These are phyloP conservation scores for Backusella mclennaniae DNA, from an alignment of 192 early-diverging fungal species.

Conservation along the genomic window DNA sequence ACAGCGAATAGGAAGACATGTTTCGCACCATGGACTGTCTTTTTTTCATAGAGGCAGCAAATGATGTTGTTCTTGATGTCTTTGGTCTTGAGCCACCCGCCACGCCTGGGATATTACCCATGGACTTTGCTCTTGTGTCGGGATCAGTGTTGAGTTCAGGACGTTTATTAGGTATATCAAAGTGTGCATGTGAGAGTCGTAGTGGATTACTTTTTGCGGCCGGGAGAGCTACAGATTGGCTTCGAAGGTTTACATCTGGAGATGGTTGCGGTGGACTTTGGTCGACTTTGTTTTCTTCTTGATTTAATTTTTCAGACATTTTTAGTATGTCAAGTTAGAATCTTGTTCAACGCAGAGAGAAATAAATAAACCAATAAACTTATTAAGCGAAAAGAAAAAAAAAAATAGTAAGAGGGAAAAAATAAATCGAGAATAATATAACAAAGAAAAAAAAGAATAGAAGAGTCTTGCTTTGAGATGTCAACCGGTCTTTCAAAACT, in stretches of 20 bases:
- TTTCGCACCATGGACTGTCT: background rate
- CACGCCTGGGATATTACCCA: background rate
- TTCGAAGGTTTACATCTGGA: background rate
- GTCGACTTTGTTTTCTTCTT: background rate
- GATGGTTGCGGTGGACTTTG: background rate
- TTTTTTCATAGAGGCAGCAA: conserved; percentile 6
- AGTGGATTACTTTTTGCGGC: background rate
- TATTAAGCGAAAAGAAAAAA: background rate
- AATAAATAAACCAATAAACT: background rate
- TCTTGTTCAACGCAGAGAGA: background rate
- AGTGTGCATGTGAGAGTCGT: background rate
- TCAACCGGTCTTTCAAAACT: background rate
- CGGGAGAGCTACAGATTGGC: background rate
- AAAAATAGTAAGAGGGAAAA: background rate
- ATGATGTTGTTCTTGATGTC: background rate
- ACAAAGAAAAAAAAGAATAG: background rate
- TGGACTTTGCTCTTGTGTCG: background rate
- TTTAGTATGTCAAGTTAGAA: background rate
- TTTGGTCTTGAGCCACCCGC: background rate
- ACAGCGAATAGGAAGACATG: conserved; percentile 7
- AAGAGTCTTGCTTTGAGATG: background rate
- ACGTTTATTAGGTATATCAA: background rate
- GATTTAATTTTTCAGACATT: background rate
- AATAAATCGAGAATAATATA: background rate
- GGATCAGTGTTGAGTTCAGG: background rate